These are phyloP conservation scores for Gossypium schwendimanii DNA, from an alignment of 441 rosid species.

Conservation along the genomic window DNA sequence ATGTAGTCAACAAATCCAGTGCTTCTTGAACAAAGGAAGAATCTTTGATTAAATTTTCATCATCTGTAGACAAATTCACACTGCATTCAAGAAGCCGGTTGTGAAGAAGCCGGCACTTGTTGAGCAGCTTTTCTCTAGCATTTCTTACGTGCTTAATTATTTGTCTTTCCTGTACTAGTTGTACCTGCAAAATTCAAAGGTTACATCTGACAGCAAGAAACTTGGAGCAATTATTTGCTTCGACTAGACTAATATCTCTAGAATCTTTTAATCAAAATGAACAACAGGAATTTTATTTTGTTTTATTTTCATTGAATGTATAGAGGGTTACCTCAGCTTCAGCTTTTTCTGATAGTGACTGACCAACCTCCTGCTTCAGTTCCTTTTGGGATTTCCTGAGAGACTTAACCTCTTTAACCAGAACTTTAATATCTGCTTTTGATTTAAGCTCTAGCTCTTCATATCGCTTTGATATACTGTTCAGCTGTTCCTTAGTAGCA, in stretches of 20 bases:
- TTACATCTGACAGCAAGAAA: not conserved
- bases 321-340: conserved; percentile 58
- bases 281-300: not conserved
- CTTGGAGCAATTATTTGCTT: not conserved
- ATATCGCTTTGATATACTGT: conserved; percentile 52
- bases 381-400: conserved; percentile 64
- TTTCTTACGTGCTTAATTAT: conserved; percentile 31
- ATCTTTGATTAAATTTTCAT: conserved; percentile 34
- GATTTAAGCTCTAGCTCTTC: conserved; percentile 83
- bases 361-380: conserved; percentile 60
- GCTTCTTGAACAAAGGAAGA: conserved; percentile 49
- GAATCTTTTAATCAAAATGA: not conserved
- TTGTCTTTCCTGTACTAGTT: conserved; percentile 58
- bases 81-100: conserved; percentile 66
- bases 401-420: conserved; percentile 88
- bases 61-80: conserved; percentile 41
- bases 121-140: conserved; percentile 53
- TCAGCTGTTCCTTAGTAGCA: conserved; percentile 59
- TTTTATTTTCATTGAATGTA: not conserved
- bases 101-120: conserved; percentile 57
- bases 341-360: conserved; percentile 53
- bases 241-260: not conserved
- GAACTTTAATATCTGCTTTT: conserved; percentile 86
- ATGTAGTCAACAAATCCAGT: conserved; percentile 51
- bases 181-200: conserved; percentile 40